Conservation (phyloP, 2,329 filamentous ascomycete genomes). For the Davidsoniella australis region DNA sequence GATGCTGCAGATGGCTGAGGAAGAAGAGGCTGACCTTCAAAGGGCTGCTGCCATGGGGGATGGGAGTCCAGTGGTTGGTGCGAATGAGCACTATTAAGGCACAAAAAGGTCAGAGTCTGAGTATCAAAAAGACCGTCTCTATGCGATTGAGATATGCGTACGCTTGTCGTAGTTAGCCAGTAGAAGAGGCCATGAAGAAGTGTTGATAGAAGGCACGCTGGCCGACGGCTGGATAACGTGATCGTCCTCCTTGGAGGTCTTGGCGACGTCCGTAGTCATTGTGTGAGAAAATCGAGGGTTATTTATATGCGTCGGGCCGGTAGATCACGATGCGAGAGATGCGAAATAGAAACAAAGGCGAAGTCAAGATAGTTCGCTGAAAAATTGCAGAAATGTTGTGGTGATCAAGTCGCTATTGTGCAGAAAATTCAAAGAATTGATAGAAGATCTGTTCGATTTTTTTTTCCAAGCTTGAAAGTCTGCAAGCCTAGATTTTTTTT, state of each 20-base stretch:
- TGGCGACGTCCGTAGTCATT: constrained; percentile 33
- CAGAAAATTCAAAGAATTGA: background rate
- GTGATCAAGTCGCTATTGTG: constrained; percentile 1
- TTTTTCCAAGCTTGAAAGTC: background rate
- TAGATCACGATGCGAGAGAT: background rate
- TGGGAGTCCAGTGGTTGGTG: constrained; percentile 93
- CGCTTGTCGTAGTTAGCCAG: constrained; percentile 91
- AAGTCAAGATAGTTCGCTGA: background rate
- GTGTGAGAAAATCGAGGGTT: background rate
- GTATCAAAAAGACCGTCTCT: background rate
- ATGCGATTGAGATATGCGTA: constrained; percentile 28
- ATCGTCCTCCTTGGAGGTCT: constrained; percentile 41
- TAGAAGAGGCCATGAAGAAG: constrained; percentile 80
- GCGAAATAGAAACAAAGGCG: background rate
- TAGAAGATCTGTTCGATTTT: background rate
- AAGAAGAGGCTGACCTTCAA: constrained; percentile 32
- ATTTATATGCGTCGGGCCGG: background rate
- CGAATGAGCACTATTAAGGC: constrained; percentile 60
- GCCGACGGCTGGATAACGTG: constrained; percentile 88
- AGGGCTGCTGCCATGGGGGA: constrained; percentile 80
- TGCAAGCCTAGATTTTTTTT: background rate
- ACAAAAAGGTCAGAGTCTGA: constrained; percentile 15
- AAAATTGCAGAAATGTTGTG: background rate
- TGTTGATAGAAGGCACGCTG: constrained; percentile 60
- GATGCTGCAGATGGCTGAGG: background rate